Base-by-base conservation (phyloP, 805 yeast genomes). In the Candida parachauliodes region DNA sequence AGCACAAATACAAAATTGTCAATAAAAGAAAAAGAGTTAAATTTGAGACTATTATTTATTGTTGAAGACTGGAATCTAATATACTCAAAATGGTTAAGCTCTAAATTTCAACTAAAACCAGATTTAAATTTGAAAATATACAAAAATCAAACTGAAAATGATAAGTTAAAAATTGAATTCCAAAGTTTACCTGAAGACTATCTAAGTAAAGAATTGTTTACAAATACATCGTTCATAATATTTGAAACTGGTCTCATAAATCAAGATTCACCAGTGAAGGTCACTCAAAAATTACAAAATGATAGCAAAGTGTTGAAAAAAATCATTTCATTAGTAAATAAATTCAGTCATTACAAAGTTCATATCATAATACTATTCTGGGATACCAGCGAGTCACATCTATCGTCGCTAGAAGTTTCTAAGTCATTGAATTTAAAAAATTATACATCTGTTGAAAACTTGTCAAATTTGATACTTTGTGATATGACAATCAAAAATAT, bases 181-280 rank as follows among this genome's bases (percentile, higher is more conserved):
- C 48, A 63, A 2, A 63, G 76, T 16, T 55, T 77, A 28, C 76
- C 79, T 1, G 43, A 49, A 8, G 62, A 58, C 11, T 52, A 62
- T 17, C 44, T 63, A 18, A 61, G 63, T 18, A 59, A 59, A 21
- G 55, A 54, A 7, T 62, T 62, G 34, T 74, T 74, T 46, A 50
- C 57, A 19, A 54, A 58, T 16, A 53, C 72, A 4, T 62, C 71
- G 1, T 66, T 74, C 36, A 37, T 80, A 4, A 44, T 80, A 3
- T 63, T 78, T 47, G 80, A 77, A 45, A 65, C 79, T 44, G 84
- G 84, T 2, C 48, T 70, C 17, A 47, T 60, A 2, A 24, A 36
- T 9, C 4, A 31, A 5, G 29, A 41, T 8, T 44, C 46, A 17
- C 23, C 22, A 9, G 41, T 29, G 2, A 41, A 48, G 3, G 48